Evolutionary conservation across 441 rosid genomes (phyloP).

Genomic region (Jatropha multifida): DNA sequence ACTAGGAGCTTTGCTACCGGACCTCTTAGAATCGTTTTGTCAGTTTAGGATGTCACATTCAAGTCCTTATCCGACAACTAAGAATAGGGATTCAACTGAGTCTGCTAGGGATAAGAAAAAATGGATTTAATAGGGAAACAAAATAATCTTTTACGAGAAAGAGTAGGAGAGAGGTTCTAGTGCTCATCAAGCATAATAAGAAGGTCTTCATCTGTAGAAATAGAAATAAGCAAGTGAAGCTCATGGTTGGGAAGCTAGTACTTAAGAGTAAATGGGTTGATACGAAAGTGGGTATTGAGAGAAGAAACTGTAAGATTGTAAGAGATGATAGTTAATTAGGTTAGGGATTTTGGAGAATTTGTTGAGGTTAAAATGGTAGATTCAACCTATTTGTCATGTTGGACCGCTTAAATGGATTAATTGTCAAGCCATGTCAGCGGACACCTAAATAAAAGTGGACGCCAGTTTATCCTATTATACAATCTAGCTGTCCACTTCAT

Average conservation of each 20-base stretch:
- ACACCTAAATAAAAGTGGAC: no score
- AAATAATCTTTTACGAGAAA: constrained; percentile 63
- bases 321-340: constrained; percentile 5
- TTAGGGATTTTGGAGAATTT: no score
- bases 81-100: neutral
- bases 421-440: no score
- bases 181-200: constrained; percentile 60
- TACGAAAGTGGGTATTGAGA: constrained; percentile 43
- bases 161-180: constrained; percentile 35
- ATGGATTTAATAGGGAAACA: constrained; percentile 38
- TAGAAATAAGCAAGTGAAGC: constrained; percentile 64
- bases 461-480: no score
- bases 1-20: no score
- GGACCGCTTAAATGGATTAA: no score
- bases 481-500: no score
- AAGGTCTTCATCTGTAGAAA: constrained; percentile 63
- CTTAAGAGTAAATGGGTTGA: constrained; percentile 45
- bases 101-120: neutral
- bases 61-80: constrained; percentile 32
- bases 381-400: no score
- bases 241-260: constrained; percentile 65
- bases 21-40: no score
- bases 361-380: no score
- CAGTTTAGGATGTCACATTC: neutral
- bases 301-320: constrained; percentile 33